Percentiles rank a stretch among this genome's conserved stretches.
Conservation (phyloP, 2,329 filamentous ascomycete genomes). For the Trichoderma polysporum region DNA sequence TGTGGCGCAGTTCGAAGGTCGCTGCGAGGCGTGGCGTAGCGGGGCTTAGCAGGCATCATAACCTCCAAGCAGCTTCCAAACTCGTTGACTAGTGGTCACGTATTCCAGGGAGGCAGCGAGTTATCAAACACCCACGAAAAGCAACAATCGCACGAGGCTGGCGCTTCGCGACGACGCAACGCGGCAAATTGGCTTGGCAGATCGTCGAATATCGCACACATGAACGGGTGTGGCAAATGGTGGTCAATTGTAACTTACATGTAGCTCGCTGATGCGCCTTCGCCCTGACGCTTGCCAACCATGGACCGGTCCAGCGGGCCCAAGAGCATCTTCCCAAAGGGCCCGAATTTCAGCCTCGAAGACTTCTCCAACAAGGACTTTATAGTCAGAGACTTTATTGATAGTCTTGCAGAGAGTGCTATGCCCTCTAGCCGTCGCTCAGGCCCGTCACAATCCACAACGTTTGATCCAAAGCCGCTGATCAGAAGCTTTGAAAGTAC, state of each 20-base stretch:
- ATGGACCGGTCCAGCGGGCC: slow-evolving; percentile 50
- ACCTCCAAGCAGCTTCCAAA: background rate
- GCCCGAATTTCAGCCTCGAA: slow-evolving; percentile 81
- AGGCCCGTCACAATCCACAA: slow-evolving; percentile 55
- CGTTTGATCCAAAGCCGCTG: slow-evolving; percentile 93
- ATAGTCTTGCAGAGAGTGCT: slow-evolving; percentile 82
- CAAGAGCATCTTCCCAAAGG: slow-evolving; percentile 71
- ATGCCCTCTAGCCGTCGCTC: slow-evolving; percentile 79
- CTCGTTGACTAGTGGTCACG: slow-evolving; percentile 5
- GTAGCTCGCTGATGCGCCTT: slow-evolving; percentile 29
- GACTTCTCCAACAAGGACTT: slow-evolving; percentile 90
- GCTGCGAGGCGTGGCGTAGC: slow-evolving; percentile 13
- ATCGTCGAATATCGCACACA: background rate
- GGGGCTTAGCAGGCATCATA: slow-evolving; percentile 15
- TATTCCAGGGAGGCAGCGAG: slow-evolving; percentile 2
- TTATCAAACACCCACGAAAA: background rate
- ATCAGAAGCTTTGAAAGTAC: slow-evolving; percentile 89
- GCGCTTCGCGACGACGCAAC: slow-evolving; percentile 10
- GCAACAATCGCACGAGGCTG: background rate
- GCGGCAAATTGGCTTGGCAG: background rate
- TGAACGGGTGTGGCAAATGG: background rate
- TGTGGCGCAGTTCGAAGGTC: slow-evolving; percentile 16
- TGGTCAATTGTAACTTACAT: slow-evolving; percentile 27
- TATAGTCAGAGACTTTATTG: slow-evolving; percentile 97
- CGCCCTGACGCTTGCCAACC: slow-evolving; percentile 26